Evolutionary conservation across 345 rosid genomes (phyloP), one percentile per base, ranked within the genome.

Genomic region (Eucalyptus regnans): DNA sequence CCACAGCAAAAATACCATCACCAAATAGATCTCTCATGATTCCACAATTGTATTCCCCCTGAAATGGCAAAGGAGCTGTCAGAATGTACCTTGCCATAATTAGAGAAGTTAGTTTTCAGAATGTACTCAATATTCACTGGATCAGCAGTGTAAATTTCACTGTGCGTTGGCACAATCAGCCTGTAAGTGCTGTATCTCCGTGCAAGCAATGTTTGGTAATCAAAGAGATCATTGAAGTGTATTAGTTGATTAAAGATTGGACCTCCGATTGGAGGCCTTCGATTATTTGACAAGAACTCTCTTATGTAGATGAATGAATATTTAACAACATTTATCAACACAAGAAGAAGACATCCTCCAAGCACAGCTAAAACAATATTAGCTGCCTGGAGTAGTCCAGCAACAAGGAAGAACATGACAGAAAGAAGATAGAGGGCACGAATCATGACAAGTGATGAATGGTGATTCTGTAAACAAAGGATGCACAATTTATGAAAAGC

Each of bases 21-120:
- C 93, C 93, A 86, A 90, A 91, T 12, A 93, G 92, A 89, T 93
- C 93, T 84, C 89, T 89, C 94, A 93, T 91, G 84, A 93, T 87
- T n/a, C 88, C 92, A 79, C 44, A 86, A 86, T 92, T 88, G 48
- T 89, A 88, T 12, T 46, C 86, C 17, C 93, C 93, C 93, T 92
- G 92, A 81, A 87, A 89, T 41, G 62, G 27, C 48, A 85, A 48
- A 60, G 33, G 37, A 44, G 50, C 29, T 25, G 71, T 56, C 33
- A 68, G 87, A 27, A 44, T 27, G 15, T 68, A 92, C 95, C 94
- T 91, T 92, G 62, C 87, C 87, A 81, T 93, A 93, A 84, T 92
- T 93, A 18, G 93, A 81, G 90, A 93, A 92, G 89, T 92, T 93
- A 79, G 92, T 93, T 88, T 91, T 92, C 62, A 93, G 91, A 44